Base-by-base conservation (phyloP, 805 yeast species). In the Cyberlindnera nakhonratchasimensis region DNA sequence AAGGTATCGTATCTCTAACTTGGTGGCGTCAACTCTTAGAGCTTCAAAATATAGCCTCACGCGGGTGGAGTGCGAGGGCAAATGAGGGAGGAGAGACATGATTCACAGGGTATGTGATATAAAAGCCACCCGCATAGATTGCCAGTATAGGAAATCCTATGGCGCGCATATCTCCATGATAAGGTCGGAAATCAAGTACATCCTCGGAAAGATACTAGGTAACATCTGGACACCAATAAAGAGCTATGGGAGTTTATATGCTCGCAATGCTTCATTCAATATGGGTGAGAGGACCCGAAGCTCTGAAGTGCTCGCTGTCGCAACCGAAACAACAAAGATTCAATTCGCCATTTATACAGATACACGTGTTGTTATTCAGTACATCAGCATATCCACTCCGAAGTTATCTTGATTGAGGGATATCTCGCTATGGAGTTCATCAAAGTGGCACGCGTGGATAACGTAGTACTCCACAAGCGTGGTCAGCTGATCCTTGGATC, bases 401-500 rank as follows among this genome's bases (percentile, higher is more conserved):
- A n/a, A n/a, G n/a, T n/a, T n/a, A n/a, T n/a, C n/a, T n/a, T n/a
- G n/a, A n/a, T n/a, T n/a, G n/a, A n/a, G n/a, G n/a, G n/a, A n/a
- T n/a, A n/a, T n/a, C n/a, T n/a, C n/a, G n/a, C n/a, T n/a, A 54
- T 55, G 59, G 59, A 55, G 43, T 48, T 43, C 34, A 52, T 55
- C 43, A 52, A 51, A 31, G 48, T 55, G 21, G 52, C 59, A 16
- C 57, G 70, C 61, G 74, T 75, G 19, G 65, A 71, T 39, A 64
- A 72, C 55, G 79, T 81, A 25, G 66, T 73, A 14, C 68, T 83
- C 34, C 75, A 73, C 48, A 74, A 80, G 51, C 72, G 81, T 39
- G 90, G 89, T 12, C 62, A 61, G 25, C 64, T 72, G 8, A 59
- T 67, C n/a, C 59, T 60, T 11, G 93, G 91, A 1, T 70, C 80